phyloP scores from a whole-genome alignment of 371 early-diverging fungal species.

The Conidiobolus incongruus region DNA sequence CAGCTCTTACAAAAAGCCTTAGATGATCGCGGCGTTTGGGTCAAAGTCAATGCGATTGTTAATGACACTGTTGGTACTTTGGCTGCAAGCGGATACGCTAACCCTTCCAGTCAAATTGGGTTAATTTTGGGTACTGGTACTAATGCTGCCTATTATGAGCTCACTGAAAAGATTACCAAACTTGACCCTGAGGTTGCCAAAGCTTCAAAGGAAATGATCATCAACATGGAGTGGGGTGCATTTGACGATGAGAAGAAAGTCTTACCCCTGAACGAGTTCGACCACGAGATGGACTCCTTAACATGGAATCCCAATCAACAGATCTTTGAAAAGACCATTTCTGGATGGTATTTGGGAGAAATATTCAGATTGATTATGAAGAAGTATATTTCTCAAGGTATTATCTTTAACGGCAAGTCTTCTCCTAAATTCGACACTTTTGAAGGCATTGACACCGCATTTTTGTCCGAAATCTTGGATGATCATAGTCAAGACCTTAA shows the following conservation, averaged over 20 bases:
- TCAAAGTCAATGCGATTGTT: conserved; percentile 69
- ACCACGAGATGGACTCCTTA: conserved; percentile 58
- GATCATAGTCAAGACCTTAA: conserved; percentile 43
- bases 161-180: conserved; percentile 42
- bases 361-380: conserved; percentile 58
- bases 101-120: conserved; percentile 61
- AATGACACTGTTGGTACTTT: conserved; percentile 94
- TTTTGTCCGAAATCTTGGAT: conserved; percentile 77
- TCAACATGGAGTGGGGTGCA: conserved; percentile 85
- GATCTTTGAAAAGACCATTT: conserved; percentile 84
- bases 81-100: conserved; percentile 58
- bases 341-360: conserved; percentile 91
- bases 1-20: conserved; percentile 82
- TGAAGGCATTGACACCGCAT: conserved; percentile 64
- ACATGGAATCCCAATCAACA: conserved; percentile 60
- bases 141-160: no score
- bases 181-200: conserved; percentile 11
- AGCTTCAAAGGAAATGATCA: conserved; percentile 45
- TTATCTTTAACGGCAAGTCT: conserved; percentile 41
- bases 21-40: conserved; percentile 35
- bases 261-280: conserved; percentile 68
- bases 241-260: conserved; percentile 54
- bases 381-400: conserved; percentile 38
- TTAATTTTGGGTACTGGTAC: conserved; percentile 94
- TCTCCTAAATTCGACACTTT: conserved; percentile 39